Evolutionary conservation across 805 yeast species (phyloP), one percentile per base, ranked within the genome.

Genomic region (Candida khao-thaluensis): DNA sequence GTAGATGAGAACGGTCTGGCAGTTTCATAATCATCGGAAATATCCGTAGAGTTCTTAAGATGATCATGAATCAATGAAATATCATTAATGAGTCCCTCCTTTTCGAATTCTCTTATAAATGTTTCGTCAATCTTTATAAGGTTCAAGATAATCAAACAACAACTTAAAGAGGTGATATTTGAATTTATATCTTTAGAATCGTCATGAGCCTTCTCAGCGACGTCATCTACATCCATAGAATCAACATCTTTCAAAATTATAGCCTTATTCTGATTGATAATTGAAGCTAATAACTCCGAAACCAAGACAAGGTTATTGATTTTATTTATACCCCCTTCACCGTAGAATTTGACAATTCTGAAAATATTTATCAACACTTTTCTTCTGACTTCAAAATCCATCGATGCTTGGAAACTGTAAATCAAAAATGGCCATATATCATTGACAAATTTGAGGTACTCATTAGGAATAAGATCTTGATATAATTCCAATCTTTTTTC

Each of bases 31-130:
- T 39, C 51, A 12, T 46, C 50, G 17, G 47, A 48, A 3, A 39
- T 37, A 14, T 43, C 34, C 7, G 26, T 30, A 14, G 34, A 34
- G 20, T 38, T 49, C 35, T 49, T 51, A 35, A 50, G 43, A 31
- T 51, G 46, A 17, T 58, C 60, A 7, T 62, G 38, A 3, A 78
- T 57, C 0, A 51, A 42, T 1, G 60, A 47, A 7, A 74, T 64
- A 52, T 82, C 86, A 12, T 71, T 59, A 3, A 82, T 54, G n/a
- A 84, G 58, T 0, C 96, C 96, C 51, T 87, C 95, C 40, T 85
- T 72, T 49, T 76, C 82, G 45, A 87, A 76, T 7, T 66, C 69
- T 0, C 56, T 50, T 5, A 79, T 51, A 40, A 75, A 80, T 1
- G 57, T 42, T 3, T 43, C 42, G 5, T 39, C 41, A 3, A 37